Base-by-base conservation (phyloP, 2,329 filamentous ascomycete genomes). In the Helotiales sp. region DNA sequence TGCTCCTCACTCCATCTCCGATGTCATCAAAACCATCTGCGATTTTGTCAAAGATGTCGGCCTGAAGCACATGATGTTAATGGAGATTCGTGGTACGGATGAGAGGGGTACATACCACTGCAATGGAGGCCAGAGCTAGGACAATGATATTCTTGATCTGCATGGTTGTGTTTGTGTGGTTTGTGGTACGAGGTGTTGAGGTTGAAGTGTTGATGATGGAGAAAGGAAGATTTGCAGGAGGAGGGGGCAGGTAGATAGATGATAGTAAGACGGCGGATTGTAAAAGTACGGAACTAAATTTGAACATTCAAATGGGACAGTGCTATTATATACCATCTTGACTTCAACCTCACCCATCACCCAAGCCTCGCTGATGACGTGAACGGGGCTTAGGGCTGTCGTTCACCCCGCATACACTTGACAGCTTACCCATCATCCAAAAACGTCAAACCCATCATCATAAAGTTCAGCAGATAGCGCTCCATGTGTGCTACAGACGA, bases 361-460 rank as follows among this genome's bases (percentile, higher is more conserved):
- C 24, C 49, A 52, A 52, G 49, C 49, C 49, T 52, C 15, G 24
- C 49, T 52, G 49, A 52, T 52, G 49, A 52, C 49, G 49, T 26
- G 24, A 52, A 52, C 49, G 49, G 30, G 49, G 49, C 49, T 52
- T 52, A 52, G 49, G 49, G n/a, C 15, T 2, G 24, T 52, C 49
- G 49, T 52, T 50, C 49, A 52, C 28, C 13, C 30, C 49, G 49
- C 49, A 30, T 30, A 30, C 13, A 20, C 49, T n/a, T 26, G 26
- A 26, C 15, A 52, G 49, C 22, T 30, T 52, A 26, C 22, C 24
- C 49, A 52, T 13, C 49, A 30, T 8, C 26, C 26, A n/a, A 17
- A 30, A 30, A 52, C 4, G 17, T 5, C 11, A 17, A 30, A 52
- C 8, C 17, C 22, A 50, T 52, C 26, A 30, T 11, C 24, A 30